phyloP scores from a whole-genome alignment of 139 green algal species.

The Chlorella sorokiniana region DNA sequence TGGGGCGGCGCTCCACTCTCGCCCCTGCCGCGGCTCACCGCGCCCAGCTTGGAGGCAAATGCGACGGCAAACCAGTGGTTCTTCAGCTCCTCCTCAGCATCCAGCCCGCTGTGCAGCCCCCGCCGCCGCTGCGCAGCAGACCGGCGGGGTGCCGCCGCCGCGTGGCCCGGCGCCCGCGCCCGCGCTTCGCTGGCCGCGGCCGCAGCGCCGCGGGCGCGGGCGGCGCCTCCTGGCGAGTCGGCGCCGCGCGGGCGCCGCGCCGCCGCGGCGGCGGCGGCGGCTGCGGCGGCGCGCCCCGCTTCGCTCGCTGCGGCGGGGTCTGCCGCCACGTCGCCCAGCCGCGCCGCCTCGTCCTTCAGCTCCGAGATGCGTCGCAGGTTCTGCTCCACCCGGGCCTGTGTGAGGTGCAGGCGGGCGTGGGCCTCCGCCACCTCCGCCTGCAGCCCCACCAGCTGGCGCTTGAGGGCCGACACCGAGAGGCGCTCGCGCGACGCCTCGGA shows the following conservation, averaged over 20 bases:
- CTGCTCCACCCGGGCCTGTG: conserved; percentile 59
- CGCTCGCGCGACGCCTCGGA: conserved; percentile 66
- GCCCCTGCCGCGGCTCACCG: background rate
- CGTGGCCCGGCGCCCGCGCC: background rate
- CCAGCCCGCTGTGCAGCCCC: conserved; percentile 30
- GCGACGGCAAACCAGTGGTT: conserved; percentile 53
- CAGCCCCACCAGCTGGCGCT: conserved; percentile 58
- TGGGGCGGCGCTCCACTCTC: background rate
- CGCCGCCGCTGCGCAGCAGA: conserved; percentile 3
- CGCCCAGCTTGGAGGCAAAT: conserved; percentile 39
- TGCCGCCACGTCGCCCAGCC: conserved; percentile 6
- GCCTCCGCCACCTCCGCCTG: conserved; percentile 68
- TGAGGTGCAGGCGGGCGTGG: conserved; percentile 52
- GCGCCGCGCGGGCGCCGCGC: background rate
- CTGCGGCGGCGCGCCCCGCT: background rate
- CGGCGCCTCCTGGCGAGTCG: background rate
- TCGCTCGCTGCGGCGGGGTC: background rate
- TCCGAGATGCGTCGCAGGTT: conserved; percentile 77
- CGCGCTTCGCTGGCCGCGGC: background rate
- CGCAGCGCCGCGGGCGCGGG: background rate
- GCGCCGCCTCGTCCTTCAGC: conserved; percentile 70
- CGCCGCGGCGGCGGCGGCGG: background rate
- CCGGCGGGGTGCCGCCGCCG: background rate
- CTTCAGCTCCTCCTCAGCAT: conserved; percentile 43
- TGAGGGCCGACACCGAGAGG: conserved; percentile 46